Evolutionary conservation across 305 asterid genomes (phyloP).

Genomic region (Fraxinus latifolia): DNA sequence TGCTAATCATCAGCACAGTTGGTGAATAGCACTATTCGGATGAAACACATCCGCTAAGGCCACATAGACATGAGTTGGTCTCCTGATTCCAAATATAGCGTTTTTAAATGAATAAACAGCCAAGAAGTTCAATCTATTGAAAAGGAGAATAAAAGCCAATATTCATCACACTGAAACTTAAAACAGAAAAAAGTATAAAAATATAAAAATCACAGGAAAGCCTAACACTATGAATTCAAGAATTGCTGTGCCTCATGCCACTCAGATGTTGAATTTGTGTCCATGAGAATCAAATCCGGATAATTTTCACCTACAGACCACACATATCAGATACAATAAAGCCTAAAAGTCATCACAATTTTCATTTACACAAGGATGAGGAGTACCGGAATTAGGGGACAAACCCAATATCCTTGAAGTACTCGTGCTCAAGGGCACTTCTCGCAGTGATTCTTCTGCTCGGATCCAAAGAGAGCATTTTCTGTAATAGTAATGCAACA

Average conservation of each 20-base stretch:
- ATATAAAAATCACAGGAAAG: slow-evolving; percentile 11
- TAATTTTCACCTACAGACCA: slow-evolving; percentile 29
- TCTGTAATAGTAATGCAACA: slow-evolving; percentile 41
- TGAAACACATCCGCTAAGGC: neutral
- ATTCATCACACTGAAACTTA: slow-evolving; percentile 25
- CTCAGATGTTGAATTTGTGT: slow-evolving; percentile 31
- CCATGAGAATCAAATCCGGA: slow-evolving; percentile 28
- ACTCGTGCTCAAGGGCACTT: slow-evolving; percentile 85
- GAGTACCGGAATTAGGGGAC: slow-evolving; percentile 48
- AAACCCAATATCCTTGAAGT: slow-evolving; percentile 77
- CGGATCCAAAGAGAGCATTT: slow-evolving; percentile 91
- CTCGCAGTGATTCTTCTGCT: slow-evolving; percentile 87
- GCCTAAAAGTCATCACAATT: slow-evolving; percentile 41
- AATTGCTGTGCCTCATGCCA: slow-evolving; percentile 21
- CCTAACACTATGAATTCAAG: slow-evolving; percentile 17
- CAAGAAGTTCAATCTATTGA: neutral
- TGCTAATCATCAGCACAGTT: neutral
- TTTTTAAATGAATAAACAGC: neutral
- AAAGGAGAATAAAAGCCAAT: neutral
- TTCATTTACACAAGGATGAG: slow-evolving; percentile 42
- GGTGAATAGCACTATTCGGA: neutral
- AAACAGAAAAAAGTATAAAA: slow-evolving; percentile 1
- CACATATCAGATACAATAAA: slow-evolving; percentile 27
- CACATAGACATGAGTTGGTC: neutral
- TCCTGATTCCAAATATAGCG: neutral